phyloP scores from a whole-genome alignment of 2,329 filamentous ascomycete genomes.

The Calonectria pauciramosa region DNA sequence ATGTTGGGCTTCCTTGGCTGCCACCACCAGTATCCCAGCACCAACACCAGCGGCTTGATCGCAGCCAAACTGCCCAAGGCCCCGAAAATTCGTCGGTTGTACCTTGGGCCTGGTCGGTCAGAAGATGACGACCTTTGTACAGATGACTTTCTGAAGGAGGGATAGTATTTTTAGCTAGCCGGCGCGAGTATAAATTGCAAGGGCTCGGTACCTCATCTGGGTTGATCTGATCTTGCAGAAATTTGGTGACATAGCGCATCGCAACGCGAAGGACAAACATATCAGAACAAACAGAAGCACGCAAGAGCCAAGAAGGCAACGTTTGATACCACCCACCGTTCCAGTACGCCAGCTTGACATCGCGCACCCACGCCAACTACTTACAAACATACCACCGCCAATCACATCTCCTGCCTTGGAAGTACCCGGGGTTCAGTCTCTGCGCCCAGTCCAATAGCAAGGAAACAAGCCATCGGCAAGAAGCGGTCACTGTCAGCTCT shows the following conservation, averaged over 20 bases:
- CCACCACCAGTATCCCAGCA: slow-evolving; percentile 28
- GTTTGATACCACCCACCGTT: slow-evolving; percentile 15
- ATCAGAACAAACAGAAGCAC: slow-evolving; percentile 8
- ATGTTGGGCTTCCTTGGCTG: slow-evolving; percentile 6
- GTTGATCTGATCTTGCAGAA: slow-evolving; percentile 45
- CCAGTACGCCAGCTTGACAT: slow-evolving; percentile 3
- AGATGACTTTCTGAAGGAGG: slow-evolving; percentile 39
- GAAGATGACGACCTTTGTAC: slow-evolving; percentile 42
- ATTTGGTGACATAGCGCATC: slow-evolving; percentile 34
- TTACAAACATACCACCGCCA: neutral
- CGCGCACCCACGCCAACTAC: neutral
- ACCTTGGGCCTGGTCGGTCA: slow-evolving; percentile 41
- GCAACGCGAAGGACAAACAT: slow-evolving; percentile 17
- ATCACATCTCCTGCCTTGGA: neutral
- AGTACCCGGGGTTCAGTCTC: slow-evolving; percentile 2
- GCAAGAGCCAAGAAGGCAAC: neutral
- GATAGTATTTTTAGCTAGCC: slow-evolving; percentile 45
- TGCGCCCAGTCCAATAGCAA: neutral
- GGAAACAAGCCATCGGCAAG: slow-evolving; percentile 21
- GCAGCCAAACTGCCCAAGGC: slow-evolving; percentile 3
- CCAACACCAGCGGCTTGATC: slow-evolving; percentile 8
- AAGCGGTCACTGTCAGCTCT: slow-evolving; percentile 19
- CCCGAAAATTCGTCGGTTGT: slow-evolving; percentile 23
- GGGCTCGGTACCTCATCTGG: slow-evolving; percentile 32
- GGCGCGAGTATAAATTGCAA: slow-evolving; percentile 46